Percentiles rank a stretch among this genome's conserved stretches.
These are phyloP conservation scores for Chalciporus piperatus DNA, from an alignment of 768 basidiomycete species.

Conservation along the genomic window DNA sequence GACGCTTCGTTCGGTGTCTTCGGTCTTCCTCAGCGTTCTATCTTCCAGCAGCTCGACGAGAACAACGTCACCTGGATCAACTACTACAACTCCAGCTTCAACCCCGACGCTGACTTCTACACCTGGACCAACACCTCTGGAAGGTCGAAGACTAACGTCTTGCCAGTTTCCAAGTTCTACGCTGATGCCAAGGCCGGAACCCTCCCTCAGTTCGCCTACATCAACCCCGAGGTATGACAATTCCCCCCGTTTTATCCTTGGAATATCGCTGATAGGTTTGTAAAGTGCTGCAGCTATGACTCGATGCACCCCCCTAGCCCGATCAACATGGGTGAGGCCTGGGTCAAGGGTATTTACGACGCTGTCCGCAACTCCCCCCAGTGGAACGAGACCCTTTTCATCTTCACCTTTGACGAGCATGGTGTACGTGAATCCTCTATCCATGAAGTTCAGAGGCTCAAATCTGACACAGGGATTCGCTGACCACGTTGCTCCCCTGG, in stretches of 20 bases:
- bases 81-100: constrained; percentile 28
- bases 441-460: too few relatives aligned
- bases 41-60: constrained; percentile 27
- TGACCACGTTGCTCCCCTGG: constrained; percentile 22
- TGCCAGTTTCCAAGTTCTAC: constrained; percentile 17
- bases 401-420: constrained; percentile 27
- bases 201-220: constrained; percentile 25
- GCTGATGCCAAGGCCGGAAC: constrained; percentile 20
- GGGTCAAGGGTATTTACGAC: constrained; percentile 24
- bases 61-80: constrained; percentile 24
- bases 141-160: constrained; percentile 13
- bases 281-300: constrained; percentile 22
- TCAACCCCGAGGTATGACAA: constrained; percentile 25
- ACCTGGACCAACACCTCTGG: constrained; percentile 19
- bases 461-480: constrained; percentile 16
- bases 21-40: constrained; percentile 26
- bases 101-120: constrained; percentile 24
- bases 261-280: too few relatives aligned
- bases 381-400: constrained; percentile 19
- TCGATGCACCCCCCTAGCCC: constrained; percentile 29
- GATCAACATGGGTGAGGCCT: constrained; percentile 24
- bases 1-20: constrained; percentile 13
- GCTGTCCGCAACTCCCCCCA: constrained; percentile 24
- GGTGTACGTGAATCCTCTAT: constrained; percentile 10
- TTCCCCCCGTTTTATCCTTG: too few relatives aligned